A percentile compares a stretch with the other conserved stretches of the same genome.
Evolutionary conservation across 1,284 basidiomycete species (phyloP).

Genomic region (Sanghuangporus weigelae): DNA sequence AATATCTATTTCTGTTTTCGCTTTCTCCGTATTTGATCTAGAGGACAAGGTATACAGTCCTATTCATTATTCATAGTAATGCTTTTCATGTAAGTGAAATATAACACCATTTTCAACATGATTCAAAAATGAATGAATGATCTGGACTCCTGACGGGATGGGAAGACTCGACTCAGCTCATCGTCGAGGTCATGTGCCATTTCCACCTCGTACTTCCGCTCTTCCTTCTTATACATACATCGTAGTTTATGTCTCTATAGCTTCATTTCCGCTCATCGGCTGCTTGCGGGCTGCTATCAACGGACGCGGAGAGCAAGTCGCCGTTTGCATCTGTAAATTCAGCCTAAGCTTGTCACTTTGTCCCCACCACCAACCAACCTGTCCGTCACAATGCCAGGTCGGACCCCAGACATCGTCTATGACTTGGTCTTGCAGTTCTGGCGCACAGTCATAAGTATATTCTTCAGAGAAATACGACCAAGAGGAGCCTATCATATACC

Average conservation of each 20-base stretch:
- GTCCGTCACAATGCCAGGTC: slow-evolving; percentile 14
- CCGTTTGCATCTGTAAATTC: background rate
- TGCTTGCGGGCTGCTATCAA: background rate
- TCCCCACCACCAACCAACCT: slow-evolving; percentile 5
- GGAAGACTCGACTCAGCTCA: no score
- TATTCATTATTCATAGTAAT: background rate
- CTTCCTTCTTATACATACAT: background rate
- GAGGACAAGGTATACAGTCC: background rate
- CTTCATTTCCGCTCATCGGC: background rate
- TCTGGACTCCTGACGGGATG: no score
- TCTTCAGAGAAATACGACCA: slow-evolving; percentile 95
- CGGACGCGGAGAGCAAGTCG: background rate
- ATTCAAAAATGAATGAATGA: background rate
- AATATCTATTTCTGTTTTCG: background rate
- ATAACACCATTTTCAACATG: background rate
- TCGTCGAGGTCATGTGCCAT: background rate
- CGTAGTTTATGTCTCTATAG: background rate
- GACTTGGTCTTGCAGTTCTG: slow-evolving; percentile 71
- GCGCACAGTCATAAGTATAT: slow-evolving; percentile 87
- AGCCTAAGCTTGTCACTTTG: background rate
- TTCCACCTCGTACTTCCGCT: background rate
- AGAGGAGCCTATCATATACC: slow-evolving; percentile 96
- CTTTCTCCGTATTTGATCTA: background rate
- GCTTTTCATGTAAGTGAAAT: background rate
- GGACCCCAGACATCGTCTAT: slow-evolving; percentile 38